Evolutionary conservation across 2,329 filamentous ascomycete species (phyloP), one percentile per base, ranked within the genome.

Genomic region (Hypoxylon sp.): DNA sequence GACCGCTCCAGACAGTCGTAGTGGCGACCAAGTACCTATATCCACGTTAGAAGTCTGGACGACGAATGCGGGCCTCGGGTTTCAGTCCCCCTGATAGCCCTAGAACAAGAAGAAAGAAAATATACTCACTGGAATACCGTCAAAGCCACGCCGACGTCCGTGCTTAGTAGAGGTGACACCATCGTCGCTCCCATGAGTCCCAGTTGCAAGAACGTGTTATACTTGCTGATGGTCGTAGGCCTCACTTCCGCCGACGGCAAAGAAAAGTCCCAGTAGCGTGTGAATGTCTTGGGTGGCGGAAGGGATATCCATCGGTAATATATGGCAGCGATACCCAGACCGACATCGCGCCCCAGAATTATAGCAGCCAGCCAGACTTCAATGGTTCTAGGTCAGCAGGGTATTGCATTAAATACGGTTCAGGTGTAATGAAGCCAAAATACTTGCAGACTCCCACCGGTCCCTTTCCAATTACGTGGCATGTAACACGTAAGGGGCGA

Each of bases 261-360:
- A 2, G 92, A 95, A 76, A 99, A 98, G 79, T 99, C 96, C 96
- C 96, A 99, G 80, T 98, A 99, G 16, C 96, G 85, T 16, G 86
- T 81, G 79, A 97, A 92, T 0, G 96, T 98, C 80, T 98, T 98
- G 1, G 96, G 96, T 0, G 92, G 90, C 0, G 96, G 96, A 4
- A 99, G 85, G 1, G 93, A 96, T 70, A 97, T 96, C 87, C 93
- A 98, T 68, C 96, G 91, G 79, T 96, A 98, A 82, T 97, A 98
- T 71, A 99, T 89, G 22, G 96, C 96, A 1, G 93, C 89, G 20
- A 97, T 84, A 24, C 87, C 93, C 3, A 99, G 85, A 18, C 90
- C 92, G 42, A 92, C 87, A 73, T 99, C 96, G 44, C 96, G 88
- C 26, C 94, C 94, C 2, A 99, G 87, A 66, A 99, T 97, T 51